A percentile compares a stretch with the other conserved stretches of the same genome.
These are phyloP conservation scores for Phytophthora megakarya DNA, from an alignment of 352 stramenopile genomes.

Conservation along the genomic window DNA sequence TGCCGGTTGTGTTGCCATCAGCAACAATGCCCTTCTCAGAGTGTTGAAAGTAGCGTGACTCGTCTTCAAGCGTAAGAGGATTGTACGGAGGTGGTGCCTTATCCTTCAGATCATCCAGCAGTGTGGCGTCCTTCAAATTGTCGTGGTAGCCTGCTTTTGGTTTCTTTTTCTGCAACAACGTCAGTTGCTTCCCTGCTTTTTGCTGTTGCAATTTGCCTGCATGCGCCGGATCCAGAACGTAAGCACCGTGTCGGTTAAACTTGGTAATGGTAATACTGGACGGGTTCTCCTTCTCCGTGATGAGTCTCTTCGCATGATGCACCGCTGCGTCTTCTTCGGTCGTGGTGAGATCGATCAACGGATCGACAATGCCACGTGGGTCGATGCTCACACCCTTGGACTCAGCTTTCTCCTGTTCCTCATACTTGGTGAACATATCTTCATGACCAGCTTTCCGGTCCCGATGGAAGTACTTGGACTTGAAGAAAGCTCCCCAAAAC, in stretches of 20 bases:
- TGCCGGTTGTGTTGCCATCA: constrained; percentile 23
- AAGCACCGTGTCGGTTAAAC: constrained; percentile 85
- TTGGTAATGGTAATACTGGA: constrained; percentile 82
- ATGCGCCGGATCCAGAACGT: constrained; percentile 79
- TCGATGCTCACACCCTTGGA: constrained; percentile 48
- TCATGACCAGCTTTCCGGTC: constrained; percentile 82
- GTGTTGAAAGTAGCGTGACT: constrained; percentile 83
- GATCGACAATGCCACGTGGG: constrained; percentile 73
- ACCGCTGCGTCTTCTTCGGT: constrained; percentile 68
- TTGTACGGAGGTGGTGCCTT: constrained; percentile 67
- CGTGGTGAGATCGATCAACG: constrained; percentile 74
- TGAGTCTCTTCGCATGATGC: constrained; percentile 42
- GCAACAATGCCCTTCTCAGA: constrained; percentile 32
- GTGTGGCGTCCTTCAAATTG: constrained; percentile 62
- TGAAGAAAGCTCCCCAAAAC: constrained; percentile 89
- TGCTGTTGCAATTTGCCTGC: constrained; percentile 58
- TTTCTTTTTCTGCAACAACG: constrained; percentile 54
- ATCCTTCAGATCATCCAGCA: constrained; percentile 71
- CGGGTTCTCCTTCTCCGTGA: constrained; percentile 50
- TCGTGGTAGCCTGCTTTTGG: constrained; percentile 51
- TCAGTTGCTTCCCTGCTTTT: constrained; percentile 27
- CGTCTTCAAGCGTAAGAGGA: constrained; percentile 79
- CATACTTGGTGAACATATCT: constrained; percentile 87
- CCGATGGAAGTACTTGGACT: constrained; percentile 90
- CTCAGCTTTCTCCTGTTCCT: constrained; percentile 77